Evolutionary conservation across 805 yeast species (phyloP).

Genomic region (Candida palmyrensis): DNA sequence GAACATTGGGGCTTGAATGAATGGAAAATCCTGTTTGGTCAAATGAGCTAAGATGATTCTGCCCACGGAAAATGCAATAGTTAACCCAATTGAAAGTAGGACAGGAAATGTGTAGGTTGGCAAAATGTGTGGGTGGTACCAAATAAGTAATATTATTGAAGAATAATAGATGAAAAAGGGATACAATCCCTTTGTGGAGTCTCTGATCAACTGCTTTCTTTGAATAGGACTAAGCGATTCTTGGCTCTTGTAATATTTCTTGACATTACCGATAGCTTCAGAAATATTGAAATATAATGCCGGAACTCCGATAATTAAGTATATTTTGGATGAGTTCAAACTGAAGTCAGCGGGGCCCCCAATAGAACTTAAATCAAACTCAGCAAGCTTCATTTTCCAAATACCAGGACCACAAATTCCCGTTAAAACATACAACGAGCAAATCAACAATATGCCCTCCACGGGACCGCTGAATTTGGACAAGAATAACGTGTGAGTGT

Average conservation of each 20-base stretch:
- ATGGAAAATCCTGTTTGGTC: conserved; percentile 74
- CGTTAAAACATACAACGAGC: conserved; percentile 51
- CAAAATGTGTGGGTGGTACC: conserved; percentile 50
- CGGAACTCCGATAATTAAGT: conserved; percentile 47
- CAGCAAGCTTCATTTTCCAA: conserved; percentile 51
- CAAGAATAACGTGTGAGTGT: conserved; percentile 76
- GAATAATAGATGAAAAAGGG: conserved; percentile 63
- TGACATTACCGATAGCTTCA: conserved; percentile 62
- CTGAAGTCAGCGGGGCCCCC: conserved; percentile 20
- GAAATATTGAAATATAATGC: conserved; percentile 60
- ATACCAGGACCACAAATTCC: conserved; percentile 65
- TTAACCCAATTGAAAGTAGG: conserved; percentile 64
- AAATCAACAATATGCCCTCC: conserved; percentile 76
- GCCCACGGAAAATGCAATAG: conserved; percentile 84
- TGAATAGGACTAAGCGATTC: conserved; percentile 7
- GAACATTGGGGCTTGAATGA: conserved; percentile 61
- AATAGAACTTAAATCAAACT: conserved; percentile 32
- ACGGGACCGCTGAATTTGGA: conserved; percentile 90
- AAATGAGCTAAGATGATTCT: conserved; percentile 84
- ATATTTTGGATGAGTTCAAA: conserved; percentile 39
- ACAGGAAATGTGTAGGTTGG: conserved; percentile 46
- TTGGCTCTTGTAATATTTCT: conserved; percentile 28
- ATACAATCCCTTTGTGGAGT: conserved; percentile 46
- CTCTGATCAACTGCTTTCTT: conserved; percentile 35
- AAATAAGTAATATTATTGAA: conserved; percentile 42